Percentiles rank a stretch among this genome's conserved stretches.
These are phyloP conservation scores for Solanum okadae DNA, from an alignment of 257 asterid genomes.

Conservation along the genomic window DNA sequence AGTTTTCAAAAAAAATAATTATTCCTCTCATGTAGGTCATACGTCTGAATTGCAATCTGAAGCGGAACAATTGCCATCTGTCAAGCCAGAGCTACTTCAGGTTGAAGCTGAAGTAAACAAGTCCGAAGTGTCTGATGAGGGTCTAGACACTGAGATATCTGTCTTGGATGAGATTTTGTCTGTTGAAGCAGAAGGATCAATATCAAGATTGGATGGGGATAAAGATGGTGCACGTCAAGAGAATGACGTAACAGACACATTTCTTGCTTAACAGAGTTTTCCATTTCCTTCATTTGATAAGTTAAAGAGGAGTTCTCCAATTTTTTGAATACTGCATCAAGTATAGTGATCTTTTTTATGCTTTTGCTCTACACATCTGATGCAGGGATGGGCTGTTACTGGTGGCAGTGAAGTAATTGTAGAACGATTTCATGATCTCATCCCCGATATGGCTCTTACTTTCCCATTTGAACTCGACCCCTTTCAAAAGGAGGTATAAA, in stretches of 20 bases:
- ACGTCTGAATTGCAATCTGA: conserved; percentile 24
- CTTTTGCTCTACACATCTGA: conserved; percentile 3
- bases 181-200: conserved; percentile 33
- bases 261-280: neutral
- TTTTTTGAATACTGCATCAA: neutral
- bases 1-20: neutral
- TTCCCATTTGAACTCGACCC: conserved; percentile 95
- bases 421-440: conserved; percentile 65
- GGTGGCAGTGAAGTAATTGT: conserved; percentile 59
- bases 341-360: neutral
- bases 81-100: conserved; percentile 25
- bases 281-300: neutral
- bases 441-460: conserved; percentile 92
- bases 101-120: conserved; percentile 31
- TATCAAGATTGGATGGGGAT: conserved; percentile 30
- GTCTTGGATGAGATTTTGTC: conserved; percentile 75
- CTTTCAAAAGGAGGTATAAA: conserved; percentile 88
- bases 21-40: conserved; percentile 22
- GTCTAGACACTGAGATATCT: conserved; percentile 28
- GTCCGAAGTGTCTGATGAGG: conserved; percentile 25
- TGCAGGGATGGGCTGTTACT: conserved; percentile 71
- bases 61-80: conserved; percentile 21
- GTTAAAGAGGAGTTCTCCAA: neutral
- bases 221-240: conserved; percentile 23
- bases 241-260: conserved; percentile 46